phyloP scores from a whole-genome alignment of 176 grass and related monocot genomes.

The Puya raimondii region DNA sequence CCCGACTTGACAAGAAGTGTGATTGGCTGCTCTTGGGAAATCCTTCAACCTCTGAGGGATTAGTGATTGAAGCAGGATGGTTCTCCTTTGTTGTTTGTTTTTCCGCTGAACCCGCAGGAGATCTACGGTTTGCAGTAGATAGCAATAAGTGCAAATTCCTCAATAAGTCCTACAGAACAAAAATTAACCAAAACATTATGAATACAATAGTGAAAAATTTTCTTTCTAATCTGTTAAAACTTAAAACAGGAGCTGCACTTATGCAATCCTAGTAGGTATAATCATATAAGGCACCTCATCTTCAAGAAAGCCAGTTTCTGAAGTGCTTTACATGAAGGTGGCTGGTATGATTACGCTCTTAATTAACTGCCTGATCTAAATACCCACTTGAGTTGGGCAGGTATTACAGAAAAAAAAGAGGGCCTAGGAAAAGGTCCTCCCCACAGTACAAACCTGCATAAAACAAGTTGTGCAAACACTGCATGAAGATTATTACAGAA shows the following conservation, averaged over 20 bases:
- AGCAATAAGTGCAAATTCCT: slow-evolving; percentile 29
- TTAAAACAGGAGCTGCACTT: not conserved
- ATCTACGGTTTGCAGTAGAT: slow-evolving; percentile 20
- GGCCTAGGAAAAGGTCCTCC: too few relatives aligned
- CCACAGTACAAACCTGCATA: too few relatives aligned
- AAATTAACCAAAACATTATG: not conserved
- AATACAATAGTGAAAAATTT: not conserved
- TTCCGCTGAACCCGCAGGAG: slow-evolving; percentile 3
- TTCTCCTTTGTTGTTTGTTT: slow-evolving; percentile 18
- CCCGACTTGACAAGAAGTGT: slow-evolving; percentile 14
- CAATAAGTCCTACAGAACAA: slow-evolving; percentile 24
- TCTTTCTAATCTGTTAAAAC: not conserved
- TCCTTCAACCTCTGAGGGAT: slow-evolving; percentile 10
- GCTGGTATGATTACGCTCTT: not conserved
- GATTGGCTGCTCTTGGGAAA: slow-evolving; percentile 7
- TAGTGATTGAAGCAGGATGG: slow-evolving; percentile 9
- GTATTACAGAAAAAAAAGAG: too few relatives aligned
- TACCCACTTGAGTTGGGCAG: too few relatives aligned
- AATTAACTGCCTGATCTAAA: not conserved
- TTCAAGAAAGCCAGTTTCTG: not conserved
- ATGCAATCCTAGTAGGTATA: not conserved
- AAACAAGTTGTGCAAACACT: not conserved
- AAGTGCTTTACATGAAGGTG: not conserved
- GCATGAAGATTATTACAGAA: not conserved
- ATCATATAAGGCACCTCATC: not conserved